Conservation (phyloP, 495 filamentous ascomycete genomes). For the Sordaria brevicollis region DNA sequence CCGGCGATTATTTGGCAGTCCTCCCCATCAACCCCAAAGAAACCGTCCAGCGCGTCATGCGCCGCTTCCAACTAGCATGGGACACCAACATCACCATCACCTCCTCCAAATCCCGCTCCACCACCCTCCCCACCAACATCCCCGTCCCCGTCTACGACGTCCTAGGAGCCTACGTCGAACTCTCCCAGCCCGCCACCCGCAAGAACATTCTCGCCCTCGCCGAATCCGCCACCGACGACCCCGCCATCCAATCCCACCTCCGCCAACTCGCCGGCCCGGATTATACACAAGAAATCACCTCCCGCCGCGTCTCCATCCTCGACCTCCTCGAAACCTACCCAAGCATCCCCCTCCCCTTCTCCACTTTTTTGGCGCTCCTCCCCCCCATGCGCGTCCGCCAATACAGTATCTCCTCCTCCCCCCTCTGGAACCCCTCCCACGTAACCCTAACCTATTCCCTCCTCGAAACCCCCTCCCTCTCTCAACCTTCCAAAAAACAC, state of each 20-base stretch:
- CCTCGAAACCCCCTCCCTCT: constrained; percentile 46
- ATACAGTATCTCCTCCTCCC: constrained; percentile 74
- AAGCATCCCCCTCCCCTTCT: constrained; percentile 44
- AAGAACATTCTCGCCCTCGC: constrained; percentile 38
- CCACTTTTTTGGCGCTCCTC: constrained; percentile 55
- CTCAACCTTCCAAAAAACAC: constrained; percentile 34
- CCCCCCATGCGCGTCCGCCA: constrained; percentile 66
- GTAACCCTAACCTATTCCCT: constrained; percentile 60
- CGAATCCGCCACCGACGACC: constrained; percentile 30
- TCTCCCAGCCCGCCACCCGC: constrained; percentile 56
- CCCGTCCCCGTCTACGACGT: constrained; percentile 53
- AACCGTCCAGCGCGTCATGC: constrained; percentile 43
- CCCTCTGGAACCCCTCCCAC: constrained; percentile 43
- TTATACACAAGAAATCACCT: constrained; percentile 43
- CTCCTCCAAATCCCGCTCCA: no score
- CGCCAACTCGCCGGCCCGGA: constrained; percentile 35
- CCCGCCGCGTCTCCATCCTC: constrained; percentile 51
- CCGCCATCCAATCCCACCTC: constrained; percentile 30
- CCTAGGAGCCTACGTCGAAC: constrained; percentile 60
- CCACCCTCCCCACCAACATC: constrained; percentile 46
- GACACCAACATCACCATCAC: constrained; percentile 47
- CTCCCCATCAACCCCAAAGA: constrained; percentile 56
- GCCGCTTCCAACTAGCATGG: constrained; percentile 46
- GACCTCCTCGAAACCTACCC: constrained; percentile 54
- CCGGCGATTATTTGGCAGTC: constrained; percentile 69